Base-by-base conservation (phyloP, 2,329 filamentous ascomycete species). In the Calonectria ilicicola region DNA sequence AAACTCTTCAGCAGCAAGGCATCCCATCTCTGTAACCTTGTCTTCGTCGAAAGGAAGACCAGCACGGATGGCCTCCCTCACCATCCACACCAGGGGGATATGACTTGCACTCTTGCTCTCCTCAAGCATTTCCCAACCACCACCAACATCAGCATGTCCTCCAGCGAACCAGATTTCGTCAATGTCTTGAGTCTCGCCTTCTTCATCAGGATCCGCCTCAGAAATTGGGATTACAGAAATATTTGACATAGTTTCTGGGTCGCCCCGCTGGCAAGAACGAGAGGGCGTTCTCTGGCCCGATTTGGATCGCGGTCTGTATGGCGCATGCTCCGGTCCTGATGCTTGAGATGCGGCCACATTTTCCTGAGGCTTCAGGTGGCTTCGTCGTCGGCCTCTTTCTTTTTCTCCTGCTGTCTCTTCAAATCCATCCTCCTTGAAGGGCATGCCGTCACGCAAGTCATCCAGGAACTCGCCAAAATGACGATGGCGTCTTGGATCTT, bases 121-220 rank as follows among this genome's bases (percentile, higher is more conserved):
- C 0, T 85, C 82, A 0, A 90, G 84, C 5, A 89, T 84, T 63
- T 90, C 89, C 94, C 93, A 95, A 0, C 94, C 94, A 12, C 94
- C 94, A 1, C 94, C 94, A 35, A 96, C 91, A 74, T 96, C 94
- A 2, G 91, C 94, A 74, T 97, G 94, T 14, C 92, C 92, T 10
- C 94, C 94, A 0, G 94, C 88, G 78, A 97, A 97, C 93, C 93
- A 94, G 1, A 96, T 89, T 78, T 97, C 94, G 72, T 94, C 90
- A 60, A 96, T 93, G 76, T 96, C 93, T 79, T 96, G 94, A 1
- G 88, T 86, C 0, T 87, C 85, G 0, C 85, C 85, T 0, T 85
- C 86, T 7, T 85, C 85, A 6, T 86, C 84, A 0, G 86, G 84
- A n/a, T 81, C 74, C 2, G 72, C 65, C 5, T 82, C 80, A 21